Conservation (phyloP, 106 monocot genomes). For the Posidonia australis region DNA sequence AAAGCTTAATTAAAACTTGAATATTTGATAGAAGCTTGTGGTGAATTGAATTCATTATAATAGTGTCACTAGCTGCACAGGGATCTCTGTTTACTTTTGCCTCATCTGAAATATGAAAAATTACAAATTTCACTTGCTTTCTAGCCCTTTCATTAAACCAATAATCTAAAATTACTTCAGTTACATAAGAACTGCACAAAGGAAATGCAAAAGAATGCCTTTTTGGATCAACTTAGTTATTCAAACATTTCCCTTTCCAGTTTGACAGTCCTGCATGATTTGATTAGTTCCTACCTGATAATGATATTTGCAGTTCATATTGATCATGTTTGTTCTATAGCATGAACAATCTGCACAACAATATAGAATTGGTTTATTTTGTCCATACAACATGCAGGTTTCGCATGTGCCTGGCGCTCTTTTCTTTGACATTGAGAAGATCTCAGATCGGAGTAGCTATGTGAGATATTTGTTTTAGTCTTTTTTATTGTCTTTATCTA, state of each 20-base stretch:
- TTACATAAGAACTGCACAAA: too few species aligned
- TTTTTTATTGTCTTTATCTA: neutral
- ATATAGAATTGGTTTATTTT: neutral
- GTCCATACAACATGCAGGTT: conserved; percentile 28
- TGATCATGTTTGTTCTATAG: neutral
- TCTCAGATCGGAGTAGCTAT: conserved; percentile 52
- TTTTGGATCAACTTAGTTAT: too few species aligned
- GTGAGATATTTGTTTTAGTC: conserved; percentile 23
- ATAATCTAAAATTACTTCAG: too few species aligned
- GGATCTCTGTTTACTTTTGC: too few species aligned
- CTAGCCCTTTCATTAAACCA: too few species aligned
- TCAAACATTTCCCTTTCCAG: neutral
- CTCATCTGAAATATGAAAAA: too few species aligned
- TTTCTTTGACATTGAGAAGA: conserved; percentile 90
- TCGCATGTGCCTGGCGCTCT: conserved; percentile 85
- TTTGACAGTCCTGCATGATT: neutral
- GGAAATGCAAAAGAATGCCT: too few species aligned
- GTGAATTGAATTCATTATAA: too few species aligned
- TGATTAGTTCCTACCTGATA: neutral
- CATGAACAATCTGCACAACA: neutral
- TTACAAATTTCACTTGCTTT: too few species aligned
- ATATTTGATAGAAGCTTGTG: too few species aligned
- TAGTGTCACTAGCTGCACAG: too few species aligned
- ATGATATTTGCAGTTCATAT: neutral
- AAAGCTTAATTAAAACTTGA: too few species aligned